Percentiles rank a stretch among this genome's conserved stretches.
phyloP scores from a whole-genome alignment of 2,329 filamentous ascomycete species.

The Cladophialophora carrionii region DNA sequence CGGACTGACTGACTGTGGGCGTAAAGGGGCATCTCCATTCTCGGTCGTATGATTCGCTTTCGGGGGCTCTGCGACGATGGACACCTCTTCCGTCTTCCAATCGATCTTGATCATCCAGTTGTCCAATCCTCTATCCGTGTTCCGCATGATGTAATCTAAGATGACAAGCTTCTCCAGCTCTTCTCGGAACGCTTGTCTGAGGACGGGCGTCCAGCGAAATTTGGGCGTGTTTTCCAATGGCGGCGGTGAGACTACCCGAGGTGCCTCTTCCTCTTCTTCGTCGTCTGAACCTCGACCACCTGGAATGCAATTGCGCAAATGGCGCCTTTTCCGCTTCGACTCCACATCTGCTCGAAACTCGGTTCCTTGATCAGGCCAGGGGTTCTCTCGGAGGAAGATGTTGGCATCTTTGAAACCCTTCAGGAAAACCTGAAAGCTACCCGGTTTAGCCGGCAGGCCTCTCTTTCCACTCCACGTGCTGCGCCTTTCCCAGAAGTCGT shows the following conservation, averaged over 20 bases:
- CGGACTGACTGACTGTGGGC: constrained; percentile 61
- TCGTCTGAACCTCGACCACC: constrained; percentile 62
- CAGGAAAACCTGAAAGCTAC: constrained; percentile 96
- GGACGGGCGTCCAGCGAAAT: constrained; percentile 82
- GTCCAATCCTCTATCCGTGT: constrained; percentile 92
- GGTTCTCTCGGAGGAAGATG: constrained; percentile 89
- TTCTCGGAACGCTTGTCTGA: constrained; percentile 92
- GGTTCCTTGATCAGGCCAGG: constrained; percentile 85
- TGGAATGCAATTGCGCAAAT: constrained; percentile 84
- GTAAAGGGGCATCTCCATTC: constrained; percentile 59
- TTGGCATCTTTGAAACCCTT: constrained; percentile 98
- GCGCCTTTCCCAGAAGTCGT: constrained; percentile 94
- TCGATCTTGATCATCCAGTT: constrained; percentile 99
- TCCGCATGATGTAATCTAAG: constrained; percentile 98
- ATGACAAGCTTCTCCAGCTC: constrained; percentile 97
- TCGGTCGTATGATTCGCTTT: constrained; percentile 60
- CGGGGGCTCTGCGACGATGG: constrained; percentile 82
- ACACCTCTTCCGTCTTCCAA: constrained; percentile 77
- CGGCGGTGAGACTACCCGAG: constrained; percentile 46
- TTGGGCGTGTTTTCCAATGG: constrained; percentile 51
- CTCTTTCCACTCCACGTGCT: constrained; percentile 87
- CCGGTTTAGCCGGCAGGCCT: constrained; percentile 82
- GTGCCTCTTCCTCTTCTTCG: constrained; percentile 61
- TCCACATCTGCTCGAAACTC: constrained; percentile 71
- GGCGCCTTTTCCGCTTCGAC: constrained; percentile 68